Conservation (phyloP, 345 rosid species). For the Ceriops zippeliana region DNA sequence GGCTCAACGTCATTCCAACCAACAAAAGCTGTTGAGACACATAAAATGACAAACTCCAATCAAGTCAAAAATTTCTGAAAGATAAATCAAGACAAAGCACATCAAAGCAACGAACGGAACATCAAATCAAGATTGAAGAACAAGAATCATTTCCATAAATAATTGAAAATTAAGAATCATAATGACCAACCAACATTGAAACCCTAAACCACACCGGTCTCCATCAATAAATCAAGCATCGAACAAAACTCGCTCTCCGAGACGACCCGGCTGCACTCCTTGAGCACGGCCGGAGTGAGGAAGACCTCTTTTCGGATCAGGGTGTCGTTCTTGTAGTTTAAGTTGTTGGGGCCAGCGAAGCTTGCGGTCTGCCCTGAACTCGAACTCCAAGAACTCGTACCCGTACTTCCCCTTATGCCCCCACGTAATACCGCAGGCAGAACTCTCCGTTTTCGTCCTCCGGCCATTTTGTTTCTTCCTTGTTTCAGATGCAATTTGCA, state of each 20-base stretch:
- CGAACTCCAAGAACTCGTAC: slow-evolving; percentile 97
- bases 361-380: slow-evolving; percentile 91
- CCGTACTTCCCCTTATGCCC: slow-evolving; percentile 99
- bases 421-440: slow-evolving; percentile 88
- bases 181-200: too few species aligned
- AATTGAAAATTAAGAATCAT: too few species aligned
- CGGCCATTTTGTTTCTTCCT: slow-evolving; percentile 29
- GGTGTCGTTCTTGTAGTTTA: slow-evolving; percentile 98
- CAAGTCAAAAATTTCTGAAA: too few species aligned
- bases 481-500: not conserved
- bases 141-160: too few species aligned
- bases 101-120: too few species aligned
- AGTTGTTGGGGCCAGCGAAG: slow-evolving; percentile 97
- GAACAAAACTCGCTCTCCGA: slow-evolving; percentile 73
- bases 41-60: too few species aligned
- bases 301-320: slow-evolving; percentile 97
- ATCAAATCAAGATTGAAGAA: too few species aligned
- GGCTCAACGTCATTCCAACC: not conserved
- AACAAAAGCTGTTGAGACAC: not conserved
- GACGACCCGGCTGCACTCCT: slow-evolving; percentile 94
- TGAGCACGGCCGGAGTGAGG: slow-evolving; percentile 87
- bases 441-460: slow-evolving; percentile 72
- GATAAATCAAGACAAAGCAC: too few species aligned
- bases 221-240: too few species aligned
- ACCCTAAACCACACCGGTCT: too few species aligned